Percentiles rank a stretch among this genome's conserved stretches.
Evolutionary conservation across 2,329 filamentous ascomycete genomes (phyloP).

Genomic region (Pleurostoma richardsiae): DNA sequence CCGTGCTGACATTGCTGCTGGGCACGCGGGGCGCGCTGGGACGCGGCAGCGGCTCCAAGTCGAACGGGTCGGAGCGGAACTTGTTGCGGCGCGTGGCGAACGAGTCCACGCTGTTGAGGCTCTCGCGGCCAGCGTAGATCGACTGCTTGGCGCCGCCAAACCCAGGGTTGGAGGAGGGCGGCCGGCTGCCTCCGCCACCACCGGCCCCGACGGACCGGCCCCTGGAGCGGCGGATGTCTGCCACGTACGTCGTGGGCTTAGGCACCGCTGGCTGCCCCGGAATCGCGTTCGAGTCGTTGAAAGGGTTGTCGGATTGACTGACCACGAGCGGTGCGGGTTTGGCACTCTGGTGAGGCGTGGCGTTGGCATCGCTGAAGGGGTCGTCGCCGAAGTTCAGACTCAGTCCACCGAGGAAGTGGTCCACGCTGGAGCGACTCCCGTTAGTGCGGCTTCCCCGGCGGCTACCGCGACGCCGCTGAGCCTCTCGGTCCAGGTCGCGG

Average conservation of each 20-base stretch:
- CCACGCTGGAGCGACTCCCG: slow-evolving; percentile 25
- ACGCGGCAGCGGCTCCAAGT: slow-evolving; percentile 52
- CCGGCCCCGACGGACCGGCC: slow-evolving; percentile 33
- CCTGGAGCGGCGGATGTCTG: slow-evolving; percentile 44
- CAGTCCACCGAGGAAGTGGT: slow-evolving; percentile 34
- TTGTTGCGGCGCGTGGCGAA: slow-evolving; percentile 45
- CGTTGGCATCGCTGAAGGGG: slow-evolving; percentile 46
- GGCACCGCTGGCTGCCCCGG: slow-evolving; percentile 13
- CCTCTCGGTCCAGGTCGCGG: slow-evolving; percentile 29
- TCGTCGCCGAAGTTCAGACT: slow-evolving; percentile 30
- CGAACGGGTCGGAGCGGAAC: slow-evolving; percentile 61
- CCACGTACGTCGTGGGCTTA: slow-evolving; percentile 36
- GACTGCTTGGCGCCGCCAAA: slow-evolving; percentile 3
- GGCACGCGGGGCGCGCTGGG: slow-evolving; percentile 24
- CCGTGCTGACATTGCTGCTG: slow-evolving; percentile 19
- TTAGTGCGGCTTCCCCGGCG: slow-evolving; percentile 16
- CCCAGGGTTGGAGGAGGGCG: slow-evolving; percentile 1
- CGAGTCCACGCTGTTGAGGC: slow-evolving; percentile 39
- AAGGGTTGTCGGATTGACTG: slow-evolving; percentile 33
- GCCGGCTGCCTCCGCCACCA: slow-evolving; percentile 8
- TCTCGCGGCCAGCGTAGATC: slow-evolving; percentile 27
- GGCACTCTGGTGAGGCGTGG: slow-evolving; percentile 29
- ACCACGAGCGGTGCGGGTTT: slow-evolving; percentile 30
- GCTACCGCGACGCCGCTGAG: slow-evolving; percentile 25
- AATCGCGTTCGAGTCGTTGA: slow-evolving; percentile 44